Evolutionary conservation across 768 basidiomycete genomes (phyloP), one percentile per base, ranked within the genome.

Genomic region (Kwoniella mangroviensis): DNA sequence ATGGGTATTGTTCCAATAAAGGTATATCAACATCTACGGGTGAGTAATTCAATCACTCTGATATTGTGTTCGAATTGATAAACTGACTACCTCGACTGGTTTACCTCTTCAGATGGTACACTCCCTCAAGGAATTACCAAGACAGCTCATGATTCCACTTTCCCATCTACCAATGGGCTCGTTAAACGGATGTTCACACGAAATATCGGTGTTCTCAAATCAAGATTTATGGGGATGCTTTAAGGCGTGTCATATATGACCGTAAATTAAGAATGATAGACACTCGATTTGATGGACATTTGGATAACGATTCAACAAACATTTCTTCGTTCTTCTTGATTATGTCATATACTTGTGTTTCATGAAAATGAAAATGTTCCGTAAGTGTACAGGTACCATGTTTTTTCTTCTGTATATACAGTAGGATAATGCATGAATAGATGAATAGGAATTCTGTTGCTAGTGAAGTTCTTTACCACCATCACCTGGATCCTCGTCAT

Each of bases 121-220:
- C 28, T 41, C 22, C 56, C 56, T n/a, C 26, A 26, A 15, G 56
- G 56, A 15, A 58, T 58, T n/a, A 58, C 56, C 22, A 58, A n/a
- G 28, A 28, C 56, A 26, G 56, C 56, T 34, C n/a, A 26, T 3
- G 19, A 40, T 15, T 58, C 56, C 22, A 58, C 22, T 34, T 58
- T 58, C 56, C 56, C 56, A 58, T 15, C n/a, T 58, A 34, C 22
- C 10, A 40, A 11, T 34, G 56, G 56, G 7, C 17, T 58, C 15
- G 26, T n/a, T n/a, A 58, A 58, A 40, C n/a, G 56, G 12, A 28
- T 58, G 13, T 34, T 58, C 4, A 58, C 13, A n/a, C 24, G 17
- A n/a, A 58, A 58, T n/a, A 58, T 58, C 56, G 56, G 56, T 58
- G 28, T 9, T 58, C 56, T 58, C 28, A 58, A 41, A n/a, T 26